A percentile compares a stretch with the other conserved stretches of the same genome.
Evolutionary conservation across 352 stramenopile species (phyloP).

Genomic region (Pythium aphanidermatum): DNA sequence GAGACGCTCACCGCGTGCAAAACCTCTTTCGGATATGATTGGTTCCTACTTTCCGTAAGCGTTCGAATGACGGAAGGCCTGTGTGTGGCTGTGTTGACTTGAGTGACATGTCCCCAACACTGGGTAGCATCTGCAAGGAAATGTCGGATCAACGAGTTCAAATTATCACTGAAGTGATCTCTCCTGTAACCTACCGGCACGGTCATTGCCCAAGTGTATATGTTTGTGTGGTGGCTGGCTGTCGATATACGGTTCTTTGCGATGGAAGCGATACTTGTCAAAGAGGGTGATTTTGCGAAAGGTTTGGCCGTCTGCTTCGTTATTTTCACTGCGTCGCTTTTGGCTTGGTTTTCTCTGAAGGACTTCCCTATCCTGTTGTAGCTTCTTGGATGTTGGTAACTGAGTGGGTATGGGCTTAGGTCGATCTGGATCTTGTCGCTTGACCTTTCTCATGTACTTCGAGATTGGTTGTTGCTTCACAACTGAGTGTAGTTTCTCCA

Average conservation of each 20-base stretch:
- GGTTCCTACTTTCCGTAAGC: too few relatives aligned
- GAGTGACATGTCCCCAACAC: too few relatives aligned
- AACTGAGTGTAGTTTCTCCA: constrained; percentile 7
- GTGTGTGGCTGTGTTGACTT: too few relatives aligned
- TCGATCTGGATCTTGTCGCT: neutral
- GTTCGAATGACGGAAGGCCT: too few relatives aligned
- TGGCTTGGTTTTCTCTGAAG: neutral
- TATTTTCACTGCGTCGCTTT: constrained; percentile 1
- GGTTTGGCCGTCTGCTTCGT: neutral
- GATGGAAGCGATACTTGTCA: constrained; percentile 15
- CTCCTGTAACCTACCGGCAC: too few relatives aligned
- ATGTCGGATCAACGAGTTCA: too few relatives aligned
- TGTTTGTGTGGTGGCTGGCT: neutral
- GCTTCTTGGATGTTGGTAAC: neutral
- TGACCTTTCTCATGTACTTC: constrained; percentile 14
- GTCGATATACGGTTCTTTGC: neutral
- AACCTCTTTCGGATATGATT: too few relatives aligned
- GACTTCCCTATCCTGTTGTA: neutral
- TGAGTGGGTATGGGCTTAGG: neutral
- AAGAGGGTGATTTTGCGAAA: too few relatives aligned
- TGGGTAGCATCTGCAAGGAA: too few relatives aligned
- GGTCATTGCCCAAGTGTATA: neutral
- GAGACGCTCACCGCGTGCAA: too few relatives aligned
- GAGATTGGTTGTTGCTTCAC: constrained; percentile 15
- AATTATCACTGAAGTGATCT: too few relatives aligned